Evolutionary conservation across 495 filamentous ascomycete genomes (phyloP).

Genomic region (Jackrogersella minutella): DNA sequence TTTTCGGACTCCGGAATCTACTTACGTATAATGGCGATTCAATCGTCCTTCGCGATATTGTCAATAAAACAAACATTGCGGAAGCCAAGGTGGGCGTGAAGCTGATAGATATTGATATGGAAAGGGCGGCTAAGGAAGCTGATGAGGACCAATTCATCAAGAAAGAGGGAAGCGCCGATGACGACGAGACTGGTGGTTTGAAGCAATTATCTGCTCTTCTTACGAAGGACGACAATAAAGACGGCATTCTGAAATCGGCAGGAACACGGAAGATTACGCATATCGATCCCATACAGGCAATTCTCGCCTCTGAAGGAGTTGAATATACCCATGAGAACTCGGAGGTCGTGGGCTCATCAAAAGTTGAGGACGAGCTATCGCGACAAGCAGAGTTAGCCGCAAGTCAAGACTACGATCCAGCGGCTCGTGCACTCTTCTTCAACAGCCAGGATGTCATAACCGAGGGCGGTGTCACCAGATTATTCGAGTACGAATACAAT

Average conservation of each 20-base stretch:
- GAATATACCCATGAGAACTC: conserved; percentile 97
- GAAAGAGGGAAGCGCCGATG: conserved; percentile 55
- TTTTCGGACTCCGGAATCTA: conserved; percentile 91
- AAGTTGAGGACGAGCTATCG: conserved; percentile 81
- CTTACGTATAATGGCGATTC: conserved; percentile 83
- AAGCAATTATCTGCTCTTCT: conserved; percentile 78
- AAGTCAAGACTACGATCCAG: conserved; percentile 55
- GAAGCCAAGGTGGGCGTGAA: conserved; percentile 88
- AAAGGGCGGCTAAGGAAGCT: conserved; percentile 65
- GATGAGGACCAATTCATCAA: conserved; percentile 50
- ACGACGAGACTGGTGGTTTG: conserved; percentile 70
- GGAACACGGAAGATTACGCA: conserved; percentile 55
- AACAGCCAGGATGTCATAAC: conserved; percentile 40
- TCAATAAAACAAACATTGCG: conserved; percentile 97
- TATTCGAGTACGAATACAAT: conserved; percentile 71
- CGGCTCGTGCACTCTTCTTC: conserved; percentile 45
- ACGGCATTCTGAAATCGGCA: conserved; percentile 41
- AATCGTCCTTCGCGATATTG: conserved; percentile 84
- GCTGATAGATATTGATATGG: conserved; percentile 75
- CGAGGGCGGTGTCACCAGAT: conserved; percentile 20
- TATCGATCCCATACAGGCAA: conserved; percentile 82
- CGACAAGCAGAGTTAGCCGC: conserved; percentile 73
- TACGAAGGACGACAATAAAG: conserved; percentile 59
- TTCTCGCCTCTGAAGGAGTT: conserved; percentile 87
- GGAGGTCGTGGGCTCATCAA: conserved; percentile 90